Conservation (phyloP, 352 stramenopile genomes). For the Phytopythium vexans region DNA sequence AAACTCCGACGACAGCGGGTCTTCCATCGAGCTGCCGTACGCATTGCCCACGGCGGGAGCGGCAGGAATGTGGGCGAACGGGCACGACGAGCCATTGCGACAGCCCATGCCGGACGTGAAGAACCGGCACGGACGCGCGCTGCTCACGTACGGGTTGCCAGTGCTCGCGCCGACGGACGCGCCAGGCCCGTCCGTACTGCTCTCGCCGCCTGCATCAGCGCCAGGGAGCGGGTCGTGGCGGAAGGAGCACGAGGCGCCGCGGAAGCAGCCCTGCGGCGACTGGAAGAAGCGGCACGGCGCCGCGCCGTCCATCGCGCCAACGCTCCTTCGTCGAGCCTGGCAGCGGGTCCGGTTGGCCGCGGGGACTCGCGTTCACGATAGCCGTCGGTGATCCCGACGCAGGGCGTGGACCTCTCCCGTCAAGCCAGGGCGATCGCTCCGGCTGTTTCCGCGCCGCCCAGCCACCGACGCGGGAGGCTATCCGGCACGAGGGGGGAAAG, state of each 20-base stretch:
- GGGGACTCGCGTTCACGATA: no score
- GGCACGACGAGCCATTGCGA: slow-evolving; percentile 60
- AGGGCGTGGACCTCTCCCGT: no score
- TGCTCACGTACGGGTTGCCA: slow-evolving; percentile 37
- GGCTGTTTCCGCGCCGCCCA: no score
- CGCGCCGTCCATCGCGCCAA: slow-evolving; percentile 9
- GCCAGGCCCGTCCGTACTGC: slow-evolving; percentile 3
- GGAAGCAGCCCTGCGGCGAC: slow-evolving; percentile 66
- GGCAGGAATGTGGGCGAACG: slow-evolving; percentile 38
- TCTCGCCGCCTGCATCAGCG: neutral
- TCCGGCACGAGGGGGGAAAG: no score
- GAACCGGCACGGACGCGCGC: slow-evolving; percentile 47
- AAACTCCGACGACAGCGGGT: slow-evolving; percentile 16
- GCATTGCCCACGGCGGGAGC: slow-evolving; percentile 7
- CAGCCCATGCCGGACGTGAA: slow-evolving; percentile 50
- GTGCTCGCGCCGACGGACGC: slow-evolving; percentile 18
- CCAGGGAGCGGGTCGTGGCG: slow-evolving; percentile 32
- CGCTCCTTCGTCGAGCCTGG: neutral
- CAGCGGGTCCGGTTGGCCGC: no score
- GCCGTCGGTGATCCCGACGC: no score
- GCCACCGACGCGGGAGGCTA: no score
- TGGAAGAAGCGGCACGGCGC: slow-evolving; percentile 69
- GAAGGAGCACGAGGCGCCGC: slow-evolving; percentile 61
- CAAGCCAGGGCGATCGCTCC: no score
- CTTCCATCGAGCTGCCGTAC: slow-evolving; percentile 16